Conservation (phyloP, 2,329 filamentous ascomycete genomes). For the Hymenoscyphus fructigenus region DNA sequence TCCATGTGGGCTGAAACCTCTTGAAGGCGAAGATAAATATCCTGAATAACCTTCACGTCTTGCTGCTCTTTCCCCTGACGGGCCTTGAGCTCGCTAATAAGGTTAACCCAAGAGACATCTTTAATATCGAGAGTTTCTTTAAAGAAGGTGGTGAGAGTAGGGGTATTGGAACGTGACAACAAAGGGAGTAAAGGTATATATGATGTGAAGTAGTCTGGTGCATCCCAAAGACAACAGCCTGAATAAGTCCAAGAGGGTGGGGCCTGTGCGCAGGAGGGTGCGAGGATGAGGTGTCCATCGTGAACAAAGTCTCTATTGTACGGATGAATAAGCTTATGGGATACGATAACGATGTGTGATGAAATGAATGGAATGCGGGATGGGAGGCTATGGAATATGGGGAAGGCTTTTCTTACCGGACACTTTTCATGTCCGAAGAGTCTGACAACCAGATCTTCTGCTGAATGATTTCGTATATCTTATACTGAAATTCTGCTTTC, state of each 20-base stretch:
- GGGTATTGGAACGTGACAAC: slow-evolving; percentile 11
- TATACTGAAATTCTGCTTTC: slow-evolving; percentile 11
- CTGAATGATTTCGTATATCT: slow-evolving; percentile 20
- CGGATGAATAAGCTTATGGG: too few relatives aligned
- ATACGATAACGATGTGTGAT: too few relatives aligned
- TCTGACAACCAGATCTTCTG: slow-evolving; percentile 11
- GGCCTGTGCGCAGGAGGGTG: slow-evolving; percentile 3
- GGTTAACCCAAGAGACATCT: slow-evolving; percentile 12
- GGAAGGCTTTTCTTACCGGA: slow-evolving; percentile 8
- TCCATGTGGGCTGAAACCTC: slow-evolving; percentile 13
- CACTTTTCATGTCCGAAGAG: slow-evolving; percentile 3
- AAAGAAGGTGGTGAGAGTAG: slow-evolving; percentile 15
- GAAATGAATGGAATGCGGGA: slow-evolving; percentile 5
- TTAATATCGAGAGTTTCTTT: slow-evolving; percentile 10
- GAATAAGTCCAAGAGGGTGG: slow-evolving; percentile 12
- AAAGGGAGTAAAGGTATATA: slow-evolving; percentile 11
- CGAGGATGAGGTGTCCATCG: not conserved
- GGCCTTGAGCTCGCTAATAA: slow-evolving; percentile 12
- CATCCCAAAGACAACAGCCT: slow-evolving; percentile 15
- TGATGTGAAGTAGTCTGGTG: slow-evolving; percentile 13
- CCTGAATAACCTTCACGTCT: slow-evolving; percentile 9
- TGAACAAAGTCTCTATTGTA: too few relatives aligned
- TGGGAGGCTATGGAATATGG: not conserved
- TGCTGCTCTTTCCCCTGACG: slow-evolving; percentile 2
- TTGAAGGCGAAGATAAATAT: slow-evolving; percentile 14